Percentiles rank a stretch among this genome's conserved stretches.
These are phyloP conservation scores for Sphaerulina populicola DNA, from an alignment of 2,329 filamentous ascomycete species.

Conservation along the genomic window DNA sequence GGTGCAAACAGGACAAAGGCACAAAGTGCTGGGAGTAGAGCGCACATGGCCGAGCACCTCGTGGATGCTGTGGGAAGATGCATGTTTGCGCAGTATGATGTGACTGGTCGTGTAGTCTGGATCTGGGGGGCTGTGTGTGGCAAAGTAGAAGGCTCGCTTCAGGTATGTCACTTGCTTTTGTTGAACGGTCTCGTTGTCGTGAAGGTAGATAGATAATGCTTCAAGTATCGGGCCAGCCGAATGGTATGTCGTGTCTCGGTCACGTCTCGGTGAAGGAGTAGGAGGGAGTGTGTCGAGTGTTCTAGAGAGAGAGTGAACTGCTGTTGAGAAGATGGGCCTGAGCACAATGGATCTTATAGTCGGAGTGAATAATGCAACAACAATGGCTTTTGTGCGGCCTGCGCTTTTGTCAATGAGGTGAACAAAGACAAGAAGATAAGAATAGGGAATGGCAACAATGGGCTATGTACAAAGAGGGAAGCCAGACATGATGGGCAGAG, in stretches of 20 bases:
- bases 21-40: conserved; percentile 11
- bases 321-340: neutral
- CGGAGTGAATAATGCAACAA: conserved; percentile 8
- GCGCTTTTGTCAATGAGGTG: conserved; percentile 16
- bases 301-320: conserved; percentile 13
- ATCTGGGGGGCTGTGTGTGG: neutral
- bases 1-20: conserved; percentile 24
- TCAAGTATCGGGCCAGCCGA: conserved; percentile 17
- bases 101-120: neutral
- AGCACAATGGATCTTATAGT: conserved; percentile 8
- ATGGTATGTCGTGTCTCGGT: conserved; percentile 4
- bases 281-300: conserved; percentile 1
- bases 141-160: conserved; percentile 18
- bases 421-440: conserved; percentile 7
- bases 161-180: conserved; percentile 7
- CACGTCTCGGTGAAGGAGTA: conserved; percentile 7
- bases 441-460: conserved; percentile 18
- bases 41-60: conserved; percentile 9
- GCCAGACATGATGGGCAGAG: conserved; percentile 11
- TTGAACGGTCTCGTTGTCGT: conserved; percentile 12
- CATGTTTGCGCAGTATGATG: conserved; percentile 4
- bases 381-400: conserved; percentile 15
- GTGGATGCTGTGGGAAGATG: conserved; percentile 3
- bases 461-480: conserved; percentile 13
- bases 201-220: conserved; percentile 15